Base-by-base conservation (phyloP, 139 green algal species). In the Coccomyxa sp. region DNA sequence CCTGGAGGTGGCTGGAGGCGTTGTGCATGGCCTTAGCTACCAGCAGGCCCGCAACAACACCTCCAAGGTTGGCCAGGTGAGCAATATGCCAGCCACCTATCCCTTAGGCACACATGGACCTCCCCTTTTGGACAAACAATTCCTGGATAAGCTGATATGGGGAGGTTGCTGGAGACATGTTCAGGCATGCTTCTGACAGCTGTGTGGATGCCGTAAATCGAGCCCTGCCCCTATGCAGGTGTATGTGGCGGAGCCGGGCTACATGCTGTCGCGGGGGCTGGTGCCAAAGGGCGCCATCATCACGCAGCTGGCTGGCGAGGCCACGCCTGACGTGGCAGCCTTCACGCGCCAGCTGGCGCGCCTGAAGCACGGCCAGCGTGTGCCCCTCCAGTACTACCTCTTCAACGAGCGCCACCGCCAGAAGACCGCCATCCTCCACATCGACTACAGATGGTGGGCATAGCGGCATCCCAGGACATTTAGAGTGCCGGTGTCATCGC, bases 1-100 rank as follows among this genome's bases (percentile, higher is more conserved):
- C 68, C 83, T 98, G 44, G 93, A 98, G 79, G 50, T 97, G 31
- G 87, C 77, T 29, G 94, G 92, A 14, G 91, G 88, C 39, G 81
- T 79, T 4, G 74, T 98, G 34, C 93, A 98, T 77, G 85, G 88
- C 14, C 89, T 98, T 7, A 90, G 78, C 79, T 98, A 98, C 87
- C 94, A 98, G 88, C 91, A 94, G 44, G 93, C 91, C 2, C 86
- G 91, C 79, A 97, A 97, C 88, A 91, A 95, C 85, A 81, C 80
- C 7, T 75, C 86, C 18, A 70, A 78, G 14, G 69, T 88, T 76
- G 83, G 90, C 83, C 78, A 84, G 70, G 79, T 83, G 44, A 79
- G 74, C 50, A 64, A 27, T 58, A 64, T 64, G 18, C 2, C 5
- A 64, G 1, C 27, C 3, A 64, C 3, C 18, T 31, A 64, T 5